Evolutionary conservation across 768 basidiomycete genomes (phyloP).

Genomic region (Mycena chlorophos): DNA sequence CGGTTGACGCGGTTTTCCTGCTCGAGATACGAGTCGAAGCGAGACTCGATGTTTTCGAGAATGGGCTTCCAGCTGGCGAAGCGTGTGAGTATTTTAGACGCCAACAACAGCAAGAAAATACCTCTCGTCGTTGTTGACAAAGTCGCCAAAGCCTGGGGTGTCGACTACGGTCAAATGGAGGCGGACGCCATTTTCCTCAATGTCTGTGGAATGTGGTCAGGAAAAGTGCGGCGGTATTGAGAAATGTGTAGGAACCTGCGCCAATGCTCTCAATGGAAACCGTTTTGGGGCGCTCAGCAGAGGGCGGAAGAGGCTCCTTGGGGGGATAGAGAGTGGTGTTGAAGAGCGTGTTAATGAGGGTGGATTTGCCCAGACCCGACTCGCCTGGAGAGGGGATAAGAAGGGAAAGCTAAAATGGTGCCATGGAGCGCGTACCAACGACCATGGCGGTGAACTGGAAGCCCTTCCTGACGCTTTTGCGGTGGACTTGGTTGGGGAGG

Average conservation of each 20-base stretch:
- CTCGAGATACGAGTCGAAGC: constrained; percentile 96
- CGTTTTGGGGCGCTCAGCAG: constrained; percentile 85
- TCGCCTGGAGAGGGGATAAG: constrained; percentile 62
- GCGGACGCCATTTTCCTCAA: constrained; percentile 97
- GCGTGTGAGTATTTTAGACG: constrained; percentile 20
- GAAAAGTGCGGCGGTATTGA: constrained; percentile 13
- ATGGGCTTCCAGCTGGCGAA: constrained; percentile 91
- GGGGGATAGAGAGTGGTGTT: constrained; percentile 92
- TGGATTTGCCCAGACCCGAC: constrained; percentile 98
- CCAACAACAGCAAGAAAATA: constrained; percentile 35
- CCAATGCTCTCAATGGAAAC: constrained; percentile 98
- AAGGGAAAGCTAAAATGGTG: constrained; percentile 23
- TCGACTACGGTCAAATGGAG: constrained; percentile 98
- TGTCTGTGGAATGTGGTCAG: constrained; percentile 59
- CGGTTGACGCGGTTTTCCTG: constrained; percentile 99
- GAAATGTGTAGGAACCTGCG: constrained; percentile 66
- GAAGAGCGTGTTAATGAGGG: constrained; percentile 98
- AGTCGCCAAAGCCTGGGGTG: constrained; percentile 98
- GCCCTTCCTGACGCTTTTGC: constrained; percentile 96
- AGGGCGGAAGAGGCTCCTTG: constrained; percentile 81
- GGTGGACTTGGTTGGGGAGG: constrained; percentile 98
- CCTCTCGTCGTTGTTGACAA: constrained; percentile 99
- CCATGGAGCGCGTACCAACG: constrained; percentile 68
- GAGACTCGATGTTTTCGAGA: constrained; percentile 95
- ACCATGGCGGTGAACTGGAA: constrained; percentile 99